Evolutionary conservation across 2,329 filamentous ascomycete genomes (phyloP), one percentile per base, ranked within the genome.

Genomic region (Tolypocladium amazonense): DNA sequence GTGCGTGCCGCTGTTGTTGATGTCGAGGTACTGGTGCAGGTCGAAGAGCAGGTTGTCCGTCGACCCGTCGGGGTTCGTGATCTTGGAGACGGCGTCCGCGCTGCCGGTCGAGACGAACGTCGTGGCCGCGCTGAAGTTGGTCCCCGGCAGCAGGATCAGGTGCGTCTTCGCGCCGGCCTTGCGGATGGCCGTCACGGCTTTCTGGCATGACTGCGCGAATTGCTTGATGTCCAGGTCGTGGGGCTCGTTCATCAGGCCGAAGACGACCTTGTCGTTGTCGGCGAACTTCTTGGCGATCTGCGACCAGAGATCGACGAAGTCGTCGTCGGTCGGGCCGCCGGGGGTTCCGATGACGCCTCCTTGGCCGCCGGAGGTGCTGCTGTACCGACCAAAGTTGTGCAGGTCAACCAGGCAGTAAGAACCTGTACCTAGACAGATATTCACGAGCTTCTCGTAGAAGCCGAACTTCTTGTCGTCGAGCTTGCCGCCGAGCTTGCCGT

Each of bases 241-340:
- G 8, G 86, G 86, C 72, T 86, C 87, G 72, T 89, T 89, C 85
- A 89, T 88, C 53, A 89, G 68, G 18, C 84, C 85, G 64, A 89
- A 89, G 72, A 61, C 80, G 69, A 57, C 77, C 77, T 33, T 83
- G 43, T 76, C 68, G 56, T 83, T 72, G 7, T 77, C 76, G 0
- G 75, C 80, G 70, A 88, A 89, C 67, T 83, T 82, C 1, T 72
- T 75, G 11, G 86, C 86, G 5, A 86, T 70, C 60, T 81, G 75
- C 1, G 67, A 70, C 86, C 86, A 89, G 6, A 88, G 71, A 50
- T 72, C 73, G 4, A 77, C 80, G 64, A 88, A 84, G 18, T 84
- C 72, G 14, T 78, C 80, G 67, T 88, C 79, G 0, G 78, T 79
- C 0, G 85, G 84, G 0, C 85, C 86, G 27, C 84, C 85, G 67